Evolutionary conservation across 352 stramenopile genomes (phyloP), one percentile per base, ranked within the genome.

Genomic region (Heterotrichella gracilis): DNA sequence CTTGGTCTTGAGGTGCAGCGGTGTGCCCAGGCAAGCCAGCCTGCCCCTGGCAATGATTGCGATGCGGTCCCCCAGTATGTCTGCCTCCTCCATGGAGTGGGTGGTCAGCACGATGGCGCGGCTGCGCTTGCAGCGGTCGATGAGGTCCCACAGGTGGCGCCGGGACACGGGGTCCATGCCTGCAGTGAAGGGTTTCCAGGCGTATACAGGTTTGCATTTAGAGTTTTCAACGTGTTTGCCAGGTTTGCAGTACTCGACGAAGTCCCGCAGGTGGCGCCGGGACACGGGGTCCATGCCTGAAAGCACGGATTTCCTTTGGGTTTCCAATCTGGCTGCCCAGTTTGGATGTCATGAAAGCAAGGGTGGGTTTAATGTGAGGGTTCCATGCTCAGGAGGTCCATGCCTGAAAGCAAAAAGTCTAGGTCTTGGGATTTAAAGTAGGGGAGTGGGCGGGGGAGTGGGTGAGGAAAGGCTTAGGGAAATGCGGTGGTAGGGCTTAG

Each of bases 11-110:
- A 98, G 74, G 75, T 95, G 86, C 79, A 96, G 81, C 0, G 85
- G 75, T 63, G 76, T 89, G 53, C 85, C 85, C 20, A 93, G 74
- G 23, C 82, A 79, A n/a, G 68, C 17, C 25, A 85, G 70, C 23
- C 74, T 21, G 13, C 83, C 83, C 70, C 80, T 76, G 20, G 82
- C 79, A 79, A 96, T 90, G 72, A 95, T 95, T 14, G 82, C 87
- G 66, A 96, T 87, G 23, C 86, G 82, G n/a, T 85, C 84, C 71
- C 86, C 94, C 2, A 95, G 77, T 14, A 82, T 82, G 70, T 95
- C 89, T n/a, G 81, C 89, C 74, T 96, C 88, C 69, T 94, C 81
- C 89, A 96, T 95, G 69, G 82, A 90, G 77, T 96, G 88, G 0
- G 86, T 95, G 9, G 87, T 94, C 2, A 84, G 71, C 19, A 94